Percentiles rank a stretch among this genome's conserved stretches.
phyloP scores from a whole-genome alignment of 345 rosid species.

The Hirschfeldia incana region DNA sequence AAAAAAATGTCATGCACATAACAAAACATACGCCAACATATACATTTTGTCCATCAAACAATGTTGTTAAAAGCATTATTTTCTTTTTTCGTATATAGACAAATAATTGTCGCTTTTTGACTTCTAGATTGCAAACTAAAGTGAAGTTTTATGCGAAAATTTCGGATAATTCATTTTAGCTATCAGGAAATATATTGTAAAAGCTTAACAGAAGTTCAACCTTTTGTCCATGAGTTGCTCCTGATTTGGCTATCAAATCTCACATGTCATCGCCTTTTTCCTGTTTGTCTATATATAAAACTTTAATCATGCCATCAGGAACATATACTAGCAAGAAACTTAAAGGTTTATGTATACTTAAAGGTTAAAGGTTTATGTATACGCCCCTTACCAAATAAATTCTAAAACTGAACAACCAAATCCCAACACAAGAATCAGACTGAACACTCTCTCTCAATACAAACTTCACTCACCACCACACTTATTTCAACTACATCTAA shows the following conservation, averaged over 20 bases:
- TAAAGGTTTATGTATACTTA: not conserved
- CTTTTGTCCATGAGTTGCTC: slow-evolving; percentile 28
- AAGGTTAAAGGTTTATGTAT: not conserved
- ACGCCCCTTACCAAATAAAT: not conserved
- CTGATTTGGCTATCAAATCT: slow-evolving; percentile 24
- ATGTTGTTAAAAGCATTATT: not conserved
- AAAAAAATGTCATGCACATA: too few relatives aligned
- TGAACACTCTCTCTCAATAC: slow-evolving; percentile 7
- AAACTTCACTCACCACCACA: slow-evolving; percentile 19
- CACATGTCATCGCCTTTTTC: slow-evolving; percentile 8
- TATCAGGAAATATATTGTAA: not conserved
- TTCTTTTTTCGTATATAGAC: not conserved
- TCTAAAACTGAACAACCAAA: slow-evolving; percentile 4
- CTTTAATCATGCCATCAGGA: not conserved
- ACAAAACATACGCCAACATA: too few relatives aligned
- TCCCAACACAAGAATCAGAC: slow-evolving; percentile 14
- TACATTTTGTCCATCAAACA: not conserved
- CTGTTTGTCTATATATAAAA: not conserved
- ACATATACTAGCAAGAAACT: not conserved
- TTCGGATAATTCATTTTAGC: slow-evolving; percentile 13
- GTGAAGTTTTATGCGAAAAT: slow-evolving; percentile 24
- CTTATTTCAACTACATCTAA: slow-evolving; percentile 29
- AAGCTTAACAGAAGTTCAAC: not conserved
- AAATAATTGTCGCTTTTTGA: slow-evolving; percentile 23
- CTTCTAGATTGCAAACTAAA: slow-evolving; percentile 5